Evolutionary conservation across 306 rosid species (phyloP).

Genomic region (Fragaria ananassa): DNA sequence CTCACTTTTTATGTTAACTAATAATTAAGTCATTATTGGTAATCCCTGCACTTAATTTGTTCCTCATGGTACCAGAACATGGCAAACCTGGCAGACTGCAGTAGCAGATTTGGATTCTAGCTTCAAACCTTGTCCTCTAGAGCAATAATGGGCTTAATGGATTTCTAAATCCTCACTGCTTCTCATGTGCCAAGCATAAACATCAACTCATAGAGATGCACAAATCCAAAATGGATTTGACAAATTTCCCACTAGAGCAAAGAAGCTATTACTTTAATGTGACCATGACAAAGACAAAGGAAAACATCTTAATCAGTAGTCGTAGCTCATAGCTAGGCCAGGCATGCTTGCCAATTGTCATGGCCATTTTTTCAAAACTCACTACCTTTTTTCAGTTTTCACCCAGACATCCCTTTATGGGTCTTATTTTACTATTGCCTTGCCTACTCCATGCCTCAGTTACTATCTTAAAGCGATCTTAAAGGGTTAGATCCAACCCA

Average conservation of each 20-base stretch:
- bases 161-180: background rate
- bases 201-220: background rate
- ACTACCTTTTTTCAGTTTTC: background rate
- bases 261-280: background rate
- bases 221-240: background rate
- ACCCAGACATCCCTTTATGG: background rate
- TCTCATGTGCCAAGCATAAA: background rate
- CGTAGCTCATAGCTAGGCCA: background rate
- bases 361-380: background rate
- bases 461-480: background rate
- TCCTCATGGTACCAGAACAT: constrained; percentile 4
- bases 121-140: background rate
- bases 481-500: background rate
- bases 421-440: background rate
- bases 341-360: constrained; percentile 10
- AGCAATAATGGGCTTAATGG: background rate
- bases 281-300: background rate
- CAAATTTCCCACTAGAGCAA: background rate
- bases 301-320: background rate
- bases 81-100: background rate
- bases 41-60: background rate
- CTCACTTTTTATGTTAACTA: background rate
- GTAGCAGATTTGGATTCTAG: background rate
- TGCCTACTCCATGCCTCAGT: background rate
- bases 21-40: background rate